These are phyloP conservation scores for Oenanthe sinensis DNA, from an alignment of 129 eudicot genomes.

Conservation along the genomic window DNA sequence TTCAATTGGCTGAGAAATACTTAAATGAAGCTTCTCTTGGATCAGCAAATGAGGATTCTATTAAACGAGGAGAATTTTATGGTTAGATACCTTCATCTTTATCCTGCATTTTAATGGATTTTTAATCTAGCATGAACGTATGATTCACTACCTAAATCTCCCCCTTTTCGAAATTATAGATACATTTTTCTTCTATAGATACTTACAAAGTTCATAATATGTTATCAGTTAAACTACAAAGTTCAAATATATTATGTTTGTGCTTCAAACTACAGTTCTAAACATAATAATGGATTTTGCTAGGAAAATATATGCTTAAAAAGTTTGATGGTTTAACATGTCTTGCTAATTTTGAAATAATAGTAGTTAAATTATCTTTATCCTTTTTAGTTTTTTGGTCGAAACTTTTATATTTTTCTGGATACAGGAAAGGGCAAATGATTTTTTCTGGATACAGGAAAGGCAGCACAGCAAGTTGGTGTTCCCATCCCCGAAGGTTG, in stretches of 20 bases:
- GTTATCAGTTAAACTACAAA: neutral
- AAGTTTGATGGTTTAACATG: neutral
- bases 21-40: constrained; percentile 73
- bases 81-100: constrained; percentile 32
- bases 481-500: constrained; percentile 74
- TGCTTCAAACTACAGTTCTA: neutral
- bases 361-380: neutral
- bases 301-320: neutral
- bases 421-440: constrained; percentile 37
- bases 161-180: neutral
- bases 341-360: neutral
- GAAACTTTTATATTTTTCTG: constrained; percentile 5
- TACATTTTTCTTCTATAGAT: neutral
- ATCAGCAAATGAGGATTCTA: constrained; percentile 73
- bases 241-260: neutral
- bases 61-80: constrained; percentile 60
- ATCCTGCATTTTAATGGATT: neutral
- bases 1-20: constrained; percentile 79
- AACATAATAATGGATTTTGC: neutral
- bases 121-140: neutral
- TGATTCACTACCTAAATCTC: neutral
- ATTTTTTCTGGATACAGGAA: constrained; percentile 23
- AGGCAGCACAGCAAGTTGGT: constrained; percentile 63
- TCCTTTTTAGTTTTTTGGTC: neutral
- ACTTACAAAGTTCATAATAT: neutral